A percentile compares a stretch with the other conserved stretches of the same genome.
phyloP scores from a whole-genome alignment of 1,139 yeast genomes.

The Pichia sp. region DNA sequence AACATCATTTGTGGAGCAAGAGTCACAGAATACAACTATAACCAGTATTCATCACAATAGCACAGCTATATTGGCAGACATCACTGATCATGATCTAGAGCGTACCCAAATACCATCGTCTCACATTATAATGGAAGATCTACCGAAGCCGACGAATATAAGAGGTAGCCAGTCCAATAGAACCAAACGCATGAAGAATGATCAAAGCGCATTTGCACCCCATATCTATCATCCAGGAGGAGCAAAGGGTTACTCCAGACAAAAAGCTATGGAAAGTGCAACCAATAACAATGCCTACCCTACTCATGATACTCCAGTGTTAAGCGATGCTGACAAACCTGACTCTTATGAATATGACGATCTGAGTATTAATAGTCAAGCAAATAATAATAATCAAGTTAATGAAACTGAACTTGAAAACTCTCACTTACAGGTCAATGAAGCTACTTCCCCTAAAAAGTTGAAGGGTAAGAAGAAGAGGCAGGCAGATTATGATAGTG shows the following conservation, averaged over 20 bases:
- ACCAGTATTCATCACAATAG: constrained; percentile 1
- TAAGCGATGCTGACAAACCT: not conserved
- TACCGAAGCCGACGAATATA: not conserved
- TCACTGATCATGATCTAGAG: no score
- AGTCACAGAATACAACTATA: constrained; percentile 4
- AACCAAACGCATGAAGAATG: no score
- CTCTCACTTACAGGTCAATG: no score
- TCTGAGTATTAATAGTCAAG: not conserved
- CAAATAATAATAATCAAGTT: not conserved
- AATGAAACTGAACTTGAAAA: not conserved
- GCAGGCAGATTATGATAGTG: no score
- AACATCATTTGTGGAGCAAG: constrained; percentile 20
- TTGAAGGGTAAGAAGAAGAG: no score
- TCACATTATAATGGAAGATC: constrained; percentile 5
- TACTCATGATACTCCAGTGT: not conserved
- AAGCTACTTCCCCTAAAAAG: no score
- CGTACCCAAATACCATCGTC: not conserved
- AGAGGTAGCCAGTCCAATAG: no score
- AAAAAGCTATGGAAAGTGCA: constrained; percentile 8
- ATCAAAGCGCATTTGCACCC: not conserved
- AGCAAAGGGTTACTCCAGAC: constrained; percentile 1
- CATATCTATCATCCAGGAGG: not conserved
- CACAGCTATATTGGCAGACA: no score
- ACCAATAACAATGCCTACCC: constrained; percentile 2
- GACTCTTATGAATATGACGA: not conserved